A percentile compares a stretch with the other conserved stretches of the same genome.
Conservation (phyloP, 768 basidiomycete genomes). For the Mycena vitilis region DNA sequence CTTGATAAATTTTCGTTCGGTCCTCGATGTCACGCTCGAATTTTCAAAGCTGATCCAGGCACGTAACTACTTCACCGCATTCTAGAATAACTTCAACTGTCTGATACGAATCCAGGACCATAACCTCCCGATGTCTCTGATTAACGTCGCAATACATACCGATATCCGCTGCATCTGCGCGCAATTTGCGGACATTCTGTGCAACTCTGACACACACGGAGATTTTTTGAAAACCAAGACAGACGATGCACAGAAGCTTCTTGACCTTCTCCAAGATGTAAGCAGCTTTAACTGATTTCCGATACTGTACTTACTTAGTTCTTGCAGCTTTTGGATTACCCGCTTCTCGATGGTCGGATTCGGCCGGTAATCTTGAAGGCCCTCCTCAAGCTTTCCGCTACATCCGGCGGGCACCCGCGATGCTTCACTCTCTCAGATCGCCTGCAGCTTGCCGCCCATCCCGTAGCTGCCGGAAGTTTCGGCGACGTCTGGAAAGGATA, state of each 20-base stretch:
- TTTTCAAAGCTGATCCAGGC: slow-evolving; percentile 28
- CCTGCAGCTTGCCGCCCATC: slow-evolving; percentile 19
- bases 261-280: slow-evolving; percentile 40
- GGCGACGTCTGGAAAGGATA: slow-evolving; percentile 35
- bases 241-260: slow-evolving; percentile 35
- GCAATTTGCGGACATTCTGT: slow-evolving; percentile 20
- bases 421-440: slow-evolving; percentile 30
- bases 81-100: not conserved
- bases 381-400: slow-evolving; percentile 27
- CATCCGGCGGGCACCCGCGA: slow-evolving; percentile 23
- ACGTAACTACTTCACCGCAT: not conserved
- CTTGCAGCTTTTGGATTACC: slow-evolving; percentile 34
- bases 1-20: slow-evolving; percentile 30
- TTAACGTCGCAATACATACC: slow-evolving; percentile 30
- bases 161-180: slow-evolving; percentile 33
- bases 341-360: slow-evolving; percentile 27
- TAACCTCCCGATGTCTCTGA: slow-evolving; percentile 24
- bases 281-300: not conserved
- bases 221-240: slow-evolving; percentile 26
- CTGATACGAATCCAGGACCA: slow-evolving; percentile 1
- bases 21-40: slow-evolving; percentile 19
- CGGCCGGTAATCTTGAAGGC: slow-evolving; percentile 31
- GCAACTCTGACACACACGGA: slow-evolving; percentile 5
- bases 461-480: slow-evolving; percentile 28
- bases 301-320: not conserved